Conservation (phyloP, 345 rosid genomes). For the Syzygium jambos region DNA sequence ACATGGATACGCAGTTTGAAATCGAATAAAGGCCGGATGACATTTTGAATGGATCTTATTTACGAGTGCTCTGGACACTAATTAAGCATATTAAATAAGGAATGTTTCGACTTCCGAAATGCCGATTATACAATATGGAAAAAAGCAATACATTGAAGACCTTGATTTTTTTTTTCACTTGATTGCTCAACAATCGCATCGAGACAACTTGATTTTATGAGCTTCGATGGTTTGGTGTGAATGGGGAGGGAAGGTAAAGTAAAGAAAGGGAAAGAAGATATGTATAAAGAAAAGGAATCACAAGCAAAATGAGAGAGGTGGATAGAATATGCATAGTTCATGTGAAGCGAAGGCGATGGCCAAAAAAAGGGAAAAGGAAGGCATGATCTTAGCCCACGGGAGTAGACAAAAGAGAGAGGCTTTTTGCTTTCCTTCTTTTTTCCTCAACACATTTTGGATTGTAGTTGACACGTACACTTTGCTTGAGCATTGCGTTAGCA, state of each 20-base stretch:
- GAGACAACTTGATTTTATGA: not conserved
- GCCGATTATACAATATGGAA: not conserved
- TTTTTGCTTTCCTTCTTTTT: conserved; percentile 7
- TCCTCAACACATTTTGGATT: not conserved
- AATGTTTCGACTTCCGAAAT: not conserved
- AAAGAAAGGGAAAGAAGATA: not conserved
- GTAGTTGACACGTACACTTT: not conserved
- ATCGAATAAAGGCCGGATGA: not conserved
- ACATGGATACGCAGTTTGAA: not conserved
- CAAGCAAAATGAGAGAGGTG: not conserved
- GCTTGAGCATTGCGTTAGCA: conserved; percentile 1
- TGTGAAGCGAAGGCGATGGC: not conserved
- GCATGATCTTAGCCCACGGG: not conserved
- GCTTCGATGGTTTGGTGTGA: not conserved
- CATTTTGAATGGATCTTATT: not conserved
- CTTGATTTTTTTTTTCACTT: not conserved
- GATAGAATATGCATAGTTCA: not conserved
- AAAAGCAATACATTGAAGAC: fast-evolving
- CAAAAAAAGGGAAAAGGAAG: not conserved
- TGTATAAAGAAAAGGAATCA: not conserved
- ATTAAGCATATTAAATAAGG: not conserved
- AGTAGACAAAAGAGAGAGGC: conserved; percentile 2
- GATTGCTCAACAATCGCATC: not conserved
- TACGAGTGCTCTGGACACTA: not conserved
- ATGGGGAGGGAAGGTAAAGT: not conserved